Percentiles rank a stretch among this genome's conserved stretches.
These are phyloP conservation scores for Clathrus columnatus DNA, from an alignment of 768 basidiomycete species.

Conservation along the genomic window DNA sequence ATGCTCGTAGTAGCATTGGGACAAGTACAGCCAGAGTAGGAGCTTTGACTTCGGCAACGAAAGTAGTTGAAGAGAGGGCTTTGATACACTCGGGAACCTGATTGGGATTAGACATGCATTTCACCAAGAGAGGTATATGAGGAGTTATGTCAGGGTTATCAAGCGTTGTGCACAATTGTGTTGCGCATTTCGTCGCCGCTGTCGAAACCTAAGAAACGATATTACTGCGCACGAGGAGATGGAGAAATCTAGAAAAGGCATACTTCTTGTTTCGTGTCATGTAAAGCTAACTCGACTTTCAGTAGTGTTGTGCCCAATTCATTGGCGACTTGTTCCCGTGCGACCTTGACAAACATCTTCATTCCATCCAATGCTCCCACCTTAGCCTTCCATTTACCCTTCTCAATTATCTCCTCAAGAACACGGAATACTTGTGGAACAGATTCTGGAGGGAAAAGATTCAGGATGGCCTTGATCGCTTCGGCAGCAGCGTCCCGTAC, in stretches of 20 bases:
- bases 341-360: constrained; percentile 58
- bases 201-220: constrained; percentile 54
- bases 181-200: constrained; percentile 84
- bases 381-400: constrained; percentile 91
- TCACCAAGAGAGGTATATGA: constrained; percentile 83
- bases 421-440: constrained; percentile 57
- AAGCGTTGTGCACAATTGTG: constrained; percentile 78
- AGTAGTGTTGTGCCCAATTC: constrained; percentile 78
- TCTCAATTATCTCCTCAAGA: constrained; percentile 67
- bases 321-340: constrained; percentile 69
- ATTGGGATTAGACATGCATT: constrained; percentile 88
- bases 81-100: constrained; percentile 91
- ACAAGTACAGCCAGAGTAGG: constrained; percentile 96
- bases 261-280: constrained; percentile 94
- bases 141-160: constrained; percentile 89
- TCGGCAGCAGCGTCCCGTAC: constrained; percentile 73
- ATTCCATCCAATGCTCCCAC: constrained; percentile 88
- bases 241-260: constrained; percentile 16
- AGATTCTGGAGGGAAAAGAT: constrained; percentile 76
- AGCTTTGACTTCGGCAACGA: constrained; percentile 93
- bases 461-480: constrained; percentile 78
- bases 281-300: constrained; percentile 83
- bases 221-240: neutral
- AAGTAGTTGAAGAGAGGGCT: constrained; percentile 87
- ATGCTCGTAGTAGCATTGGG: constrained; percentile 79